Evolutionary conservation across 306 rosid species (phyloP), one percentile per base, ranked within the genome.

Genomic region (Vigna angularis): DNA sequence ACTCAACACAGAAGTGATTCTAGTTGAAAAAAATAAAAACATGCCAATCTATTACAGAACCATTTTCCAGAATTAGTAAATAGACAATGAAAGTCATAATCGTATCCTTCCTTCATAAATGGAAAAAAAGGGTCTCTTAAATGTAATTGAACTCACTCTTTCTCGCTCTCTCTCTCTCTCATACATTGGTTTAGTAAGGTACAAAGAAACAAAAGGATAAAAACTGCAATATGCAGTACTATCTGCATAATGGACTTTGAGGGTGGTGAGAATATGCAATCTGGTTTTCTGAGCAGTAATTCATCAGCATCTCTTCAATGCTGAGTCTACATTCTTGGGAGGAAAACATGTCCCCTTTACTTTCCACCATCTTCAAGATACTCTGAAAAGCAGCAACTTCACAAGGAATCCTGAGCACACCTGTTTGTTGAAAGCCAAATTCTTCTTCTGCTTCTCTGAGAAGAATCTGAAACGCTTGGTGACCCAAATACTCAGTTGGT

Each of bases 361-460:
- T 83, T 83, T 85, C 90, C 58, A 91, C 92, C 86, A 87, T 78
- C 81, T 87, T 90, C 88, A 94, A 69, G 53, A 91, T 82, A 58
- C 76, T 86, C 71, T 94, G 93, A 64, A 94, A 94, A 71, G 84
- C 84, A 20, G 63, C 30, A 0, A 91, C 94, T n/a, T 89, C 89
- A 63, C 98, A 91, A 32, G 97, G 97, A 62, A 94, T 80, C 83
- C 88, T 87, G 64, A 94, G 77, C 28, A 94, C 90, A 9, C 98
- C 98, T 0, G 81, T 53, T 83, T 93, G 98, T 28, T 91, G 87
- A 65, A 94, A 93, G 66, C 98, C 97, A 4, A 93, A 94, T 79
- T 94, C 97, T 79, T 94, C 96, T 67, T 90, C 97, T 34, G 98
- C 98, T 66, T 94, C 94, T 79, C 96, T 82, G 44, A 94, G 80